Evolutionary conservation across 1,284 basidiomycete genomes (phyloP), one percentile per base, ranked within the genome.

Genomic region (Apiotrichum laibachii): DNA sequence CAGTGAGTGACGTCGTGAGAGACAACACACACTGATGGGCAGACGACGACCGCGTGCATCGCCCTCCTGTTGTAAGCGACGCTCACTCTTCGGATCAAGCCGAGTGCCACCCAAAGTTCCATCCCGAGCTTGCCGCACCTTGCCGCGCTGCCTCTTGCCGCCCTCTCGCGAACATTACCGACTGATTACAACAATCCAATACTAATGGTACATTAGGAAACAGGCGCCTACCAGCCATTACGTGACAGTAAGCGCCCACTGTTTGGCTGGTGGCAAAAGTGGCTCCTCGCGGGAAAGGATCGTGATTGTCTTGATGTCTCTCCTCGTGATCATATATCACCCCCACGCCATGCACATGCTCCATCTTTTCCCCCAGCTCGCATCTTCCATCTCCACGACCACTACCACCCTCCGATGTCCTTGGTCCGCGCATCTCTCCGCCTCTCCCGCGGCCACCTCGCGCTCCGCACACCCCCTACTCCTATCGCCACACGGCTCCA

Each of bases 341-440:
- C 40, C 12, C 40, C 40, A 15, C 16, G 16, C 40, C 16, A 15
- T 31, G 26, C 26, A 31, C 26, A 31, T 31, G 26, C 26, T 31
- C 26, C 26, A 4, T 31, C 26, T 31, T 31, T 3, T 31, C 26
- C 26, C n/a, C 26, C 26, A 31, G 26, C 26, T 31, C 26, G 26
- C 19, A 44, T 19, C 2, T 18, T 16, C 40, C 15, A 12, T 19
- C 40, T 13, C 40, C 19, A 6, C 6, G 6, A n/a, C n/a, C 9
- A 10, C 11, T 33, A 49, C 11, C 5, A 34, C 33, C 16, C 5
- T 37, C 35, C 15, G 6, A 50, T 50, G 49, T 39, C 49, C 19
- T 35, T 50, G 35, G 49, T 50, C 49, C 49, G 49, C 49, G 49
- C 49, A 18, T 50, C 49, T 18, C 49, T 50, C 37, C 49, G 49